Conservation (phyloP, 306 rosid genomes). For the Senna tora region DNA sequence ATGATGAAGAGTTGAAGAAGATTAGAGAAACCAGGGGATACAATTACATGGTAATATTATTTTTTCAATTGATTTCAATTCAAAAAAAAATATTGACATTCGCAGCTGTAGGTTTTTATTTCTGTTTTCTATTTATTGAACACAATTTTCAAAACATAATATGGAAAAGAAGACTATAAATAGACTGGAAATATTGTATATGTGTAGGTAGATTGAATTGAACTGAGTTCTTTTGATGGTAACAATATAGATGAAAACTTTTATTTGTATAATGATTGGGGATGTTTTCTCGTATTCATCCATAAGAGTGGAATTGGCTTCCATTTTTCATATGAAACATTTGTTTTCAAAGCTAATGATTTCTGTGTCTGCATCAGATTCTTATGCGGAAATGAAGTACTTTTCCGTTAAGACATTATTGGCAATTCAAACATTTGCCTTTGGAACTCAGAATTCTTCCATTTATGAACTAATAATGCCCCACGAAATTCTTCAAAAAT, state of each 20-base stretch:
- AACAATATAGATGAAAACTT: too few relatives aligned
- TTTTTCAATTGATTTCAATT: too few relatives aligned
- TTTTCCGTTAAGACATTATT: background rate
- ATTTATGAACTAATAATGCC: too few relatives aligned
- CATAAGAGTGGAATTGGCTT: background rate
- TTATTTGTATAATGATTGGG: too few relatives aligned
- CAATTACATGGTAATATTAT: constrained; percentile 65
- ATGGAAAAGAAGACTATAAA: too few relatives aligned
- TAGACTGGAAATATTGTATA: background rate
- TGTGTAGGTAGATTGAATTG: background rate
- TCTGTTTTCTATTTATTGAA: background rate
- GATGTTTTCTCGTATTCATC: too few relatives aligned
- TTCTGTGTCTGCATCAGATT: background rate
- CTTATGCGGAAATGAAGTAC: background rate
- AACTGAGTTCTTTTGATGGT: background rate
- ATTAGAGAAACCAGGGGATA: constrained; percentile 82
- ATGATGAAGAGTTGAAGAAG: constrained; percentile 63
- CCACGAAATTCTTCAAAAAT: too few relatives aligned
- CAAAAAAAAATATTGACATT: too few relatives aligned
- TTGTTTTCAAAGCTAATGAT: background rate
- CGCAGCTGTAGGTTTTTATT: background rate
- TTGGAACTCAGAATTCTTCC: too few relatives aligned
- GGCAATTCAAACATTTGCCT: too few relatives aligned
- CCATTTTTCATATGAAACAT: background rate
- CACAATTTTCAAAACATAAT: background rate